Evolutionary conservation across 495 filamentous ascomycete genomes (phyloP), one percentile per base, ranked within the genome.

Genomic region (Daldinia loculata): DNA sequence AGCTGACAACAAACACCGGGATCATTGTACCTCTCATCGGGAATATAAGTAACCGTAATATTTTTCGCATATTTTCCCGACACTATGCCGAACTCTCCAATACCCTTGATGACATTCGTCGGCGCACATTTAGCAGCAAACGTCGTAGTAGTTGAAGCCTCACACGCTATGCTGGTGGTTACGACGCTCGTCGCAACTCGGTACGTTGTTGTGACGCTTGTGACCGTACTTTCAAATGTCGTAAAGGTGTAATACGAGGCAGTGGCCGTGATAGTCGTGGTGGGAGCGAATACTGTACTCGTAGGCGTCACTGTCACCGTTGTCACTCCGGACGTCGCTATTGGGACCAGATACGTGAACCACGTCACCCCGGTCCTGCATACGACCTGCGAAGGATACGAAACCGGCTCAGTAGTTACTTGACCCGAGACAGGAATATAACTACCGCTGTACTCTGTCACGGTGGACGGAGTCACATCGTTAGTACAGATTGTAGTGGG

Each of bases 371-470:
- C 60, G 0, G 73, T 70, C 6, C 57, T 39, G 51, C 75, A 77
- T 1, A 67, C 3, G 6, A 73, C 74, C 27, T 64, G 43, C 0
- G 70, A 62, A 3, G 74, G 68, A 45, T 75, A 77, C 0, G 70
- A 53, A 11, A 73, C 48, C 6, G 70, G 68, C 1, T 64, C 32
- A 6, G 51, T 61, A 3, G 74, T 74, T 15, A 61, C 59, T 38
- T 76, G 74, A 11, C 74, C 70, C 11, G 73, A 30, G 15, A 70
- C 27, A 0, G 73, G 74, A 2, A 41, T 51, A 61, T 74, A 77
- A 12, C 36, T 72, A 17, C 75, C 75, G 56, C 56, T 71, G 63
- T 71, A 77, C 38, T 71, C 45, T n/a, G 75, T 75, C 30, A 75
- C 69, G n/a, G 61, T 71, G 14, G 65, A 45, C 15, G 72, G 75